Evolutionary conservation across 1,139 yeast genomes (phyloP).

Genomic region (Spathaspora jeffriesii): DNA sequence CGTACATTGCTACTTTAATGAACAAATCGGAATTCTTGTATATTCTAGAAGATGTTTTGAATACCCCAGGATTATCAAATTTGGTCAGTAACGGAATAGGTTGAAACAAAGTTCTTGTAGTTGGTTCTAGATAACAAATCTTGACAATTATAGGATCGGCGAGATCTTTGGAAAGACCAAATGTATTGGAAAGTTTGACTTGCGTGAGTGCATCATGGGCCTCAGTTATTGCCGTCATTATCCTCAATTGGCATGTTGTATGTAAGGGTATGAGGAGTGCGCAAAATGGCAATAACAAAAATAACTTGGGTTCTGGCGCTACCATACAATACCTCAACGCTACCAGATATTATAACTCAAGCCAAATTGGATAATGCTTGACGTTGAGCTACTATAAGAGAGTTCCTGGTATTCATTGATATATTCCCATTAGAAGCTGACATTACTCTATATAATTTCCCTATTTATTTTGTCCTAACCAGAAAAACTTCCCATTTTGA

Average conservation of each 20-base stretch:
- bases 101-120: conserved; percentile 18
- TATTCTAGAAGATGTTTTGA: conserved; percentile 51
- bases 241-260: too few relatives aligned
- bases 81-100: conserved; percentile 40
- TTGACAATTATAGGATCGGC: conserved; percentile 47
- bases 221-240: background rate
- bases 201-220: background rate
- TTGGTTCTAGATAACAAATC: conserved; percentile 30
- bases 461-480: conserved; percentile 6
- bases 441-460: background rate
- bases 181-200: conserved; percentile 46
- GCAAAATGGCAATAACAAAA: too few relatives aligned
- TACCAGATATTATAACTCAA: too few relatives aligned
- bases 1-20: conserved; percentile 61
- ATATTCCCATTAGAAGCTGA: background rate
- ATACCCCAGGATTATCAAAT: conserved; percentile 53
- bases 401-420: too few relatives aligned
- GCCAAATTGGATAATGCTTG: too few relatives aligned
- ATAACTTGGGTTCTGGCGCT: too few relatives aligned
- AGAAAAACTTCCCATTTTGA: background rate
- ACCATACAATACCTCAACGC: too few relatives aligned
- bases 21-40: conserved; percentile 59
- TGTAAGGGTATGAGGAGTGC: too few relatives aligned
- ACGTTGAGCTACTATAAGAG: too few relatives aligned
- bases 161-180: conserved; percentile 77